Evolutionary conservation across 1,284 basidiomycete species (phyloP), one percentile per base, ranked within the genome.

Genomic region (Apiotrichum sp.): DNA sequence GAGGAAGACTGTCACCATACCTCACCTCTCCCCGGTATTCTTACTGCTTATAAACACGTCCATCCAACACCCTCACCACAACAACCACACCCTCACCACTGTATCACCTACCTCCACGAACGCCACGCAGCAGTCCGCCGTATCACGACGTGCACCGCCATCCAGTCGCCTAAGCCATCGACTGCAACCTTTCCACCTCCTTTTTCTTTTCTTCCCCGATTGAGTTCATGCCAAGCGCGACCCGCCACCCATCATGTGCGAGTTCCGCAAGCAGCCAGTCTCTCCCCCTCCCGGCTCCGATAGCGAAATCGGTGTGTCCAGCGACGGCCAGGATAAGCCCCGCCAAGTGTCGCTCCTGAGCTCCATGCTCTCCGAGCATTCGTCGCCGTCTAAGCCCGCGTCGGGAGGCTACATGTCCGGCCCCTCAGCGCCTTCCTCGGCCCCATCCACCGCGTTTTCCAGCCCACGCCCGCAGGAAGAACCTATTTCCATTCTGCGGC

Each of bases 401-500:
- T 32, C 33, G 47, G 14, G 16, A 46, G 40, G 7, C 51, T 32
- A 58, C 50, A 46, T 47, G 6, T 53, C 58, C n/a, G 52, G 45
- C 16, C 59, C 59, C 4, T 56, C 16, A 70, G 67, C 36, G 47
- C 51, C 32, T 22, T 66, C 67, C 0, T 65, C 66, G 2, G 54
- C 63, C 4, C 65, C 69, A 9, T 66, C 64, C 9, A 68, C 69
- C 0, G 62, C 69, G 0, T 48, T 71, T 32, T 67, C 66, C 4
- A 67, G 65, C 29, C 69, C 68, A 1, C 34, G 50, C 22, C 45
- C 45, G 10, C 41, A 47, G 29, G 55, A 48, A n/a, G 54, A 59
- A 38, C 62, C 64, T 0, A 50, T 61, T 14, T 66, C 68, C 2
- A 70, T 69, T 22, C 53, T 70, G 3, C 56, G 69, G 9, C 62